Base-by-base conservation (phyloP, 345 rosid species). In the Alliaria petiolata region DNA sequence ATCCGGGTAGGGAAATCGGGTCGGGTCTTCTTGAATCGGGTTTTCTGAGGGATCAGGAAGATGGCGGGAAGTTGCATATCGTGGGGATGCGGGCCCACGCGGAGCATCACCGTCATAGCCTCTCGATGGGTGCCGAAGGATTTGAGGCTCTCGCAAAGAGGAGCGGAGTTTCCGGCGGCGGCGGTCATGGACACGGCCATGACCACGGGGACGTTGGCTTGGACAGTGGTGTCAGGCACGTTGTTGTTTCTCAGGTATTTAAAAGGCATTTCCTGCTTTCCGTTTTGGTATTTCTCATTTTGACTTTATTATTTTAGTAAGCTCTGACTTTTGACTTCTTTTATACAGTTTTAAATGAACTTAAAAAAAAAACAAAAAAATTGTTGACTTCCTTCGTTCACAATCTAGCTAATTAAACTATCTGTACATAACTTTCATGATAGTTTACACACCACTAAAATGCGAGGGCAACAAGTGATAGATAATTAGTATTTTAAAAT, bases 161-260 rank as follows among this genome's bases (percentile, higher is more conserved):
- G 13, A 64, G 44, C 0, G 79, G 56, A 0, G 52, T 12, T 47
- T 42, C 46, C 6, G 50, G 65, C 13, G 69, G 39, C 3, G 68
- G 35, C 13, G 79, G 65, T 0, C 81, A 68, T 22, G 82, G 17
- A 0, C 81, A 73, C 14, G 73, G 62, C 5, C 79, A 77, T 8
- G 77, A 51, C 0, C 82, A 80, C 14, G 78, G 69, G 0, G 91
- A 78, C 15, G 67, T 47, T 0, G 85, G 86, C 7, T 84, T 67
- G 69, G 87, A 85, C 36, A 79, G 82, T 65, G 87, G 92, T 43
- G 50, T 70, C 9, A 80, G 97, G 43, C 98, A 93, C 79, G 93
- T 90, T 33, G 97, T 90, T 38, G 97, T 93, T 71, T 93, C 98
- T 30, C 98, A 90, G 96, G 98, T 93, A n/a, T n/a, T n/a, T n/a